A percentile compares a stretch with the other conserved stretches of the same genome.
Evolutionary conservation across 2,329 filamentous ascomycete species (phyloP).

Genomic region (Botrytis paeoniae): DNA sequence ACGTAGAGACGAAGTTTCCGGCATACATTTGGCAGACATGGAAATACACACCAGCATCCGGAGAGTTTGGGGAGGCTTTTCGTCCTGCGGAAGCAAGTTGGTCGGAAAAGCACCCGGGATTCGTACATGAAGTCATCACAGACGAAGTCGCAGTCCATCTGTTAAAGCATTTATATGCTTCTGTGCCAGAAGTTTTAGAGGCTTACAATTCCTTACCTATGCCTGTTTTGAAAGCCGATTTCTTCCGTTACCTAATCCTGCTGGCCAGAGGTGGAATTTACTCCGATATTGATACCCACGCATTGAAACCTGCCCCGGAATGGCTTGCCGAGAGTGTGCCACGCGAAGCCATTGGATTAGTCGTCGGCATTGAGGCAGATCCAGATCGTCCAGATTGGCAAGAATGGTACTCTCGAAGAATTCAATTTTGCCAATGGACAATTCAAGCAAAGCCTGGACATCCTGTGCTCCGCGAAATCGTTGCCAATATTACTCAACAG

Average conservation of each 20-base stretch:
- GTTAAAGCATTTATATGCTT: constrained; percentile 80
- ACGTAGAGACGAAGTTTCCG: constrained; percentile 83
- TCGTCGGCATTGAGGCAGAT: constrained; percentile 95
- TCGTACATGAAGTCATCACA: constrained; percentile 96
- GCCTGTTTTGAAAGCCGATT: constrained; percentile 73
- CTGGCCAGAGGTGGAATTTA: constrained; percentile 81
- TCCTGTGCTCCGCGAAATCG: constrained; percentile 83
- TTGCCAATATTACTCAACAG: constrained; percentile 79
- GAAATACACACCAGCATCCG: constrained; percentile 79
- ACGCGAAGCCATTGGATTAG: constrained; percentile 73
- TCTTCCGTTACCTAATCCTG: constrained; percentile 68
- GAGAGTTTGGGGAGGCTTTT: constrained; percentile 70
- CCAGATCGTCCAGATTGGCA: constrained; percentile 90
- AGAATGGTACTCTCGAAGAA: constrained; percentile 91
- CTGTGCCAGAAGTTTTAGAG: constrained; percentile 73
- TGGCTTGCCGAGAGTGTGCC: constrained; percentile 84
- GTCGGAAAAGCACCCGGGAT: constrained; percentile 81
- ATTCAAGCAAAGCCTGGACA: constrained; percentile 95
- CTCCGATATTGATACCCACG: constrained; percentile 86
- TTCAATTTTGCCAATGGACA: constrained; percentile 99
- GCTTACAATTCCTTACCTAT: constrained; percentile 72
- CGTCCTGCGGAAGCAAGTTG: constrained; percentile 85
- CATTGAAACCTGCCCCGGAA: constrained; percentile 75
- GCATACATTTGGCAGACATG: constrained; percentile 99
- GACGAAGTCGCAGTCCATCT: constrained; percentile 80